Evolutionary conservation across 768 basidiomycete species (phyloP).

Genomic region (Phylloporus rhodoxanthus): DNA sequence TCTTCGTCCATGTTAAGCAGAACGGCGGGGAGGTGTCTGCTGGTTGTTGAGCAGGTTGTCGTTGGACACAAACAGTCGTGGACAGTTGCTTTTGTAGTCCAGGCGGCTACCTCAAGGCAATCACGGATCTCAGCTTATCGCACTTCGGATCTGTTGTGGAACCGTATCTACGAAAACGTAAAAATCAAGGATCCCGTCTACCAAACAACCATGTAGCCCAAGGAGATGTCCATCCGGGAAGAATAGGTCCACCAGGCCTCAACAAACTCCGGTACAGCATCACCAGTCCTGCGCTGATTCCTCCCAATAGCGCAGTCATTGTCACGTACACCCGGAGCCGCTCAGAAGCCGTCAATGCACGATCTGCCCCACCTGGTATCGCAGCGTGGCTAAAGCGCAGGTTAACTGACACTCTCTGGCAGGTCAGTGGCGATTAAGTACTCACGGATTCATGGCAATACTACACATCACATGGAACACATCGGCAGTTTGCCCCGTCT

Average conservation of each 20-base stretch:
- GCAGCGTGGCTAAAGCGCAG: constrained; percentile 43
- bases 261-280: constrained; percentile 65
- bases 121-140: constrained; percentile 33
- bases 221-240: constrained; percentile 48
- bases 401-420: constrained; percentile 10
- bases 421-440: constrained; percentile 16
- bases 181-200: constrained; percentile 33
- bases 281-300: constrained; percentile 65
- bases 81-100: constrained; percentile 18
- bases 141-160: constrained; percentile 30
- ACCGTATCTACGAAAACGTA: constrained; percentile 14
- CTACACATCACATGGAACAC: constrained; percentile 82
- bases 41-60: constrained; percentile 3
- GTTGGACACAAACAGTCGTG: constrained; percentile 13
- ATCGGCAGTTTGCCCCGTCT: constrained; percentile 77
- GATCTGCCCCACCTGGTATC: constrained; percentile 81
- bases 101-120: constrained; percentile 33
- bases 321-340: constrained; percentile 68
- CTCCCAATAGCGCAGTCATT: constrained; percentile 67
- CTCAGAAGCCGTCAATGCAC: constrained; percentile 63
- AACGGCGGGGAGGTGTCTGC: neutral
- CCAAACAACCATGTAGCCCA: constrained; percentile 69
- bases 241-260: constrained; percentile 52
- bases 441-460: constrained; percentile 84
- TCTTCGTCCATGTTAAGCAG: constrained; percentile 64